Base-by-base conservation (phyloP, 1,139 yeast species). In the Spathaspora sp. region DNA sequence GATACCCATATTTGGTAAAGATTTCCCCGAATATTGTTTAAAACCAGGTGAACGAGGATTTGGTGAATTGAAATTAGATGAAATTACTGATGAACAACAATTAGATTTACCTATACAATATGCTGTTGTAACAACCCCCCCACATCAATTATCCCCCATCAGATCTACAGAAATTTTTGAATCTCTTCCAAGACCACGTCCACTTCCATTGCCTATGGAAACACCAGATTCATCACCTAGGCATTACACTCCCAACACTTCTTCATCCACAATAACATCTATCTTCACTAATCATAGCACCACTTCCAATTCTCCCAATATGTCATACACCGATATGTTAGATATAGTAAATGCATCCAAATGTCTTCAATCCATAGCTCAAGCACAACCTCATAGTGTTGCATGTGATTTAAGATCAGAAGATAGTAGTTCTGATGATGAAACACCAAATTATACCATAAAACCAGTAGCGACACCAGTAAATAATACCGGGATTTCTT, bases 1-100 rank as follows among this genome's bases (percentile, higher is more conserved):
- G 54, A 78, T 89, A 38, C 97, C 97, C 1, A 59, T 90, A 10
- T 90, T 90, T 67, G 97, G 97, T 2, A 67, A 68, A 3, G 76
- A 71, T 38, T 91, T 90, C 61, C 91, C 95, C 0, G 75, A 72
- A 31, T 74, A 77, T 48, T 91, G 97, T 61, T 70, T 86, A 47
- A 70, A 65, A 49, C 95, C 95, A 0, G 67, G 67, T 46, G 85
- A 83, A 53, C 68, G 69, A 6, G 90, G 89, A 3, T 88, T 82
- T 66, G 95, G 95, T 1, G 80, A 82, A 63, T 72, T 86, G 51
- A 64, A 63, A 47, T 62, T 70, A 49, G 75, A 71, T 53, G 74
- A 65, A 26, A 34, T 73, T 71, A 52, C 57, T 68, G 41, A 43
- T 31, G 36, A 31, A 15, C 17, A n/a, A 31, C 18, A 15, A 13